Evolutionary conservation across 1,284 basidiomycete genomes (phyloP), one percentile per base, ranked within the genome.

Genomic region (Cutaneotrichosporon sp.): DNA sequence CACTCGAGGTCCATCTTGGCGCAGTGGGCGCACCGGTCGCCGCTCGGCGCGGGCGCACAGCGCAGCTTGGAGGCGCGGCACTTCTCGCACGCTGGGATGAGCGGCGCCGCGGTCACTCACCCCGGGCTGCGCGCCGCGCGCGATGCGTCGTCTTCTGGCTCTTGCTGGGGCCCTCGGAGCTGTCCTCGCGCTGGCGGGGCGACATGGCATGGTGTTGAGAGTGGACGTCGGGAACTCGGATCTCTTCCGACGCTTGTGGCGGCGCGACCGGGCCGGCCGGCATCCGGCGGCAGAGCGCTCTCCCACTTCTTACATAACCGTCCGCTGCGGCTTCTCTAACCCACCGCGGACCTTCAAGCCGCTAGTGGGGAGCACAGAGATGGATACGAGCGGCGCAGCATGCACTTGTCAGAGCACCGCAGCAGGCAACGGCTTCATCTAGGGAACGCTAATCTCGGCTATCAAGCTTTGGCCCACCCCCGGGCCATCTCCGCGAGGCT

Each of bases 51-150:
- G 3, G 65, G 45, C 25, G 56, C 31, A 29, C 67, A 69, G 8
- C 65, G 65, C 7, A 69, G 52, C 54, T 69, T 69, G 59, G 63
- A 67, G 1, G 50, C 38, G 1, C 67, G 57, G 55, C 67, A 69
- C 16, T 38, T 54, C 14, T 69, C 65, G 47, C 67, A 69, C 3
- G 67, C 67, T 68, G 62, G 16, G 25, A 51, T 43, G 47, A 57
- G 50, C 22, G 20, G 20, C 13, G 16, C 7, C 2, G 31, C n/a
- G 8, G 13, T 4, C 27, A 49, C 60, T 43, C 43, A 67, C 66
- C 66, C 42, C 66, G 50, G 10, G 66, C 66, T 2, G 66, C 66
- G 6, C 66, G 60, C 2, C 66, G 49, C 16, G 31, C 7, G 31
- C 38, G 38, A 7, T 9, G 38, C n/a, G 38, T 42, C 43, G 42